These are phyloP conservation scores for Pisolithus thermaeus DNA, from an alignment of 1,284 basidiomycete genomes.

Conservation along the genomic window DNA sequence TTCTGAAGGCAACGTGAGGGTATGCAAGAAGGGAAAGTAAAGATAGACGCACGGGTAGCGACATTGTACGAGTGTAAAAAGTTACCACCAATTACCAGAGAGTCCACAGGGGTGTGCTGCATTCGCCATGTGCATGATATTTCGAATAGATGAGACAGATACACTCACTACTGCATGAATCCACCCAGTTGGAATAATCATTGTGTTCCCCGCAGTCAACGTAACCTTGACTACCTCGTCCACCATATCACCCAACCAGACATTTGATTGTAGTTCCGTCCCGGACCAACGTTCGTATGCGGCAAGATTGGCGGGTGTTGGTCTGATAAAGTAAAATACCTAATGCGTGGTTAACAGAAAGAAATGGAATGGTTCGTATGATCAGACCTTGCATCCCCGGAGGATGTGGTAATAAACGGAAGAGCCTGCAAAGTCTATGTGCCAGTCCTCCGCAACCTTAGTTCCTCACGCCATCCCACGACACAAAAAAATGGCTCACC, in stretches of 20 bases:
- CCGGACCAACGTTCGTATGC: constrained; percentile 90
- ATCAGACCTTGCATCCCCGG: constrained; percentile 67
- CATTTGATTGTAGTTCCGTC: constrained; percentile 78
- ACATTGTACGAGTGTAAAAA: constrained; percentile 86
- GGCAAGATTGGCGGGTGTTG: constrained; percentile 82
- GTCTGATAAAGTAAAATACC: constrained; percentile 94
- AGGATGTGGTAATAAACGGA: constrained; percentile 94
- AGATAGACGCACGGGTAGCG: constrained; percentile 55
- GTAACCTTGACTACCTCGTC: constrained; percentile 87
- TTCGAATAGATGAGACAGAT: neutral
- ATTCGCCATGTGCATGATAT: constrained; percentile 1
- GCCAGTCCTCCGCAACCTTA: constrained; percentile 77
- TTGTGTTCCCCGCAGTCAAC: constrained; percentile 81
- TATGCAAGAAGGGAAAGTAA: constrained; percentile 1
- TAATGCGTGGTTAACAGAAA: constrained; percentile 30
- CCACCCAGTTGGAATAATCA: constrained; percentile 97
- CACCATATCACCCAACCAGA: constrained; percentile 89
- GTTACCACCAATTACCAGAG: constrained; percentile 95
- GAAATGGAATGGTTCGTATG: constrained; percentile 8
- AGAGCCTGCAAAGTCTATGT: constrained; percentile 92
- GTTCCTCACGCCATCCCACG: neutral
- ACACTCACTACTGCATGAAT: constrained; percentile 89
- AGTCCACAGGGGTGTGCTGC: constrained; percentile 86
- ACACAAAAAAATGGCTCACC: constrained; percentile 39
- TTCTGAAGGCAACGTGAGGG: constrained; percentile 43